These are phyloP conservation scores for Noccaea bulbosa DNA, from an alignment of 345 rosid genomes.

Conservation along the genomic window DNA sequence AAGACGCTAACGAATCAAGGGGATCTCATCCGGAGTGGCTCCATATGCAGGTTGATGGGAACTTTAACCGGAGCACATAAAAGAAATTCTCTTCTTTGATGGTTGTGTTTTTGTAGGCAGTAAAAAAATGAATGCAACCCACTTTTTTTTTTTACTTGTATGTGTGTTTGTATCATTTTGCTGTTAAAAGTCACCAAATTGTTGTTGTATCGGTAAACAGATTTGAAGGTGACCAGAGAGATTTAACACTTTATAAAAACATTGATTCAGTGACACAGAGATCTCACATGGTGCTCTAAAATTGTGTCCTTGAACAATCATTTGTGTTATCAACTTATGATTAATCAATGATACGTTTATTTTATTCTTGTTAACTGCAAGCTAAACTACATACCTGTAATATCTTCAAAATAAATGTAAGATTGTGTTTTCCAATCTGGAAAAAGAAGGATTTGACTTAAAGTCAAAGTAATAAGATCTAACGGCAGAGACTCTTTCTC, in stretches of 20 bases:
- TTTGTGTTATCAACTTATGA: conserved; percentile 8
- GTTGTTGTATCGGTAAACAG: conserved; percentile 27
- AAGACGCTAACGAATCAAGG: conserved; percentile 59
- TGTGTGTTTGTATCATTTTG: conserved; percentile 16
- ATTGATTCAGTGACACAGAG: conserved; percentile 33
- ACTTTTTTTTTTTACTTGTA: not conserved
- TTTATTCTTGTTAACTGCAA: not conserved
- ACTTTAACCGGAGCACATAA: conserved; percentile 58
- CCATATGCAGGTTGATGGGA: conserved; percentile 80
- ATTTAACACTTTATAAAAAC: conserved; percentile 21
- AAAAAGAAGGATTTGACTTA: conserved; percentile 38
- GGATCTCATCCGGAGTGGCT: conserved; percentile 73
- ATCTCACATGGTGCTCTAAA: conserved; percentile 21
- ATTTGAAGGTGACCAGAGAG: conserved; percentile 32
- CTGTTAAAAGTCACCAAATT: conserved; percentile 20
- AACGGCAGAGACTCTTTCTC: conserved; percentile 33
- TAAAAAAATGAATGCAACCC: conserved; percentile 35
- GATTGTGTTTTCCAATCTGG: conserved; percentile 2
- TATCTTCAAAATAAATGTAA: not conserved
- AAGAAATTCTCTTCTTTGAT: conserved; percentile 8
- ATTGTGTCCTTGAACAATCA: conserved; percentile 12
- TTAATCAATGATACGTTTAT: conserved; percentile 23
- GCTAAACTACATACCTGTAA: not conserved
- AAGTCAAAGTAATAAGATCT: conserved; percentile 43
- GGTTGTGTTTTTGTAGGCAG: conserved; percentile 39